phyloP scores from a whole-genome alignment of 2,329 filamentous ascomycete genomes.

The Cordyceps tenuipes region DNA sequence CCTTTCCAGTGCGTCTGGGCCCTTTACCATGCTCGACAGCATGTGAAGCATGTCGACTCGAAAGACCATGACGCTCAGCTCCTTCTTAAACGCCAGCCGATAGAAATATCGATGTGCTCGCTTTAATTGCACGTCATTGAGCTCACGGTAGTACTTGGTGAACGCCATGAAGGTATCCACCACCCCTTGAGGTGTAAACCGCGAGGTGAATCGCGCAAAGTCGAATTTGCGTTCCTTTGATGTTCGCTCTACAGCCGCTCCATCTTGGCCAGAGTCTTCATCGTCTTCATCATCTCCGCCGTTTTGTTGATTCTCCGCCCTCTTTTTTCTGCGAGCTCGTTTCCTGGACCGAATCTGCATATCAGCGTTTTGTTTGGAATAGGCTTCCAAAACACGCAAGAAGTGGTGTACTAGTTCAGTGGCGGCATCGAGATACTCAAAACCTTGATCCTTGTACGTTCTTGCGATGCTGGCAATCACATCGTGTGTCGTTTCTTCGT shows the following conservation, averaged over 20 bases:
- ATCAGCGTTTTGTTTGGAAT: conserved; percentile 90
- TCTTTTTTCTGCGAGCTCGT: conserved; percentile 64
- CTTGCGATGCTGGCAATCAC: conserved; percentile 70
- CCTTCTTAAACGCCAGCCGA: conserved; percentile 88
- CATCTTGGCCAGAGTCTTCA: conserved; percentile 65
- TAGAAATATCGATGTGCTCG: conserved; percentile 91
- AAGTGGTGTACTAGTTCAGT: conserved; percentile 91
- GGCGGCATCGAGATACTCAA: conserved; percentile 84
- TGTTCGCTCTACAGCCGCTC: conserved; percentile 58
- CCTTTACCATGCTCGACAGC: conserved; percentile 87
- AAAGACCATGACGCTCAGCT: conserved; percentile 81
- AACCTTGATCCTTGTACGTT: conserved; percentile 88
- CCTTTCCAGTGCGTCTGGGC: conserved; percentile 65
- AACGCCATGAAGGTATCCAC: conserved; percentile 85
- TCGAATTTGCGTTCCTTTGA: conserved; percentile 87
- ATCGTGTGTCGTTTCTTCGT: conserved; percentile 92
- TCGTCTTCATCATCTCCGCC: conserved; percentile 46
- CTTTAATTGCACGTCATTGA: conserved; percentile 74
- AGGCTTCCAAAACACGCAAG: conserved; percentile 80
- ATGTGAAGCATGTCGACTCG: conserved; percentile 84
- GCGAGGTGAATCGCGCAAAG: conserved; percentile 72
- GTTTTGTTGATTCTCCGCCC: conserved; percentile 28
- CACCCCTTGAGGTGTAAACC: conserved; percentile 75
- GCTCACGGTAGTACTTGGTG: conserved; percentile 69
- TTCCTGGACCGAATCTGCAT: conserved; percentile 83